These are phyloP conservation scores for Geotrichum cucujoidarum DNA, from an alignment of 1,139 yeast genomes.

Conservation along the genomic window DNA sequence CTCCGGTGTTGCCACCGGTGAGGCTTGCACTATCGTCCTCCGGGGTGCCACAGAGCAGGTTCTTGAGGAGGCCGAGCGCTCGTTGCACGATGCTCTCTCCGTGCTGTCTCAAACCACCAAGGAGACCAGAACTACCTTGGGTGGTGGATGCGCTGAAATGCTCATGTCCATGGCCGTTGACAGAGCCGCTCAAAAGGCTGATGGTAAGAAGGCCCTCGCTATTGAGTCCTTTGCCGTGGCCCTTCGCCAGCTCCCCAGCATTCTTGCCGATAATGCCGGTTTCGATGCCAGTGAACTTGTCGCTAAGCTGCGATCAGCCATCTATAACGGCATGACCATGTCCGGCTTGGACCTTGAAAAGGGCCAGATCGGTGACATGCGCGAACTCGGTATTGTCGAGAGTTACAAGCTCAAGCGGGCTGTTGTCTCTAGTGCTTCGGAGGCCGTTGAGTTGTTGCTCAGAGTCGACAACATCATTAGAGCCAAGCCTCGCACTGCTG, in stretches of 20 bases:
- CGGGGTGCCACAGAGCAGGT: conserved; percentile 98
- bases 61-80: conserved; percentile 94
- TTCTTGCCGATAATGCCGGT: conserved; percentile 95
- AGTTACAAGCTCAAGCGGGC: conserved; percentile 87
- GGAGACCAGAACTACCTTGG: conserved; percentile 91
- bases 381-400: conserved; percentile 89
- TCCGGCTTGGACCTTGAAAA: conserved; percentile 83
- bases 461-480: conserved; percentile 95
- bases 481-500: conserved; percentile 96
- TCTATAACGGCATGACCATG: conserved; percentile 87
- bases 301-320: conserved; percentile 83
- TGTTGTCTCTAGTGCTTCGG: conserved; percentile 93
- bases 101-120: conserved; percentile 92
- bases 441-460: conserved; percentile 91
- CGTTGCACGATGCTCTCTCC: conserved; percentile 93
- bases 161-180: conserved; percentile 97
- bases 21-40: conserved; percentile 92
- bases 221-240: conserved; percentile 93
- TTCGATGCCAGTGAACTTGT: conserved; percentile 91
- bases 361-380: conserved; percentile 88
- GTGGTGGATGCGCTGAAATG: conserved; percentile 99
- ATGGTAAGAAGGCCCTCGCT: conserved; percentile 91
- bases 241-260: conserved; percentile 89
- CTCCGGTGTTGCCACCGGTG: conserved; percentile 91
- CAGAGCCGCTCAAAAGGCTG: conserved; percentile 85